Percentiles rank a stretch among this genome's conserved stretches.
Evolutionary conservation across 2,329 filamentous ascomycete genomes (phyloP).

Genomic region (Phialophora macrospora): DNA sequence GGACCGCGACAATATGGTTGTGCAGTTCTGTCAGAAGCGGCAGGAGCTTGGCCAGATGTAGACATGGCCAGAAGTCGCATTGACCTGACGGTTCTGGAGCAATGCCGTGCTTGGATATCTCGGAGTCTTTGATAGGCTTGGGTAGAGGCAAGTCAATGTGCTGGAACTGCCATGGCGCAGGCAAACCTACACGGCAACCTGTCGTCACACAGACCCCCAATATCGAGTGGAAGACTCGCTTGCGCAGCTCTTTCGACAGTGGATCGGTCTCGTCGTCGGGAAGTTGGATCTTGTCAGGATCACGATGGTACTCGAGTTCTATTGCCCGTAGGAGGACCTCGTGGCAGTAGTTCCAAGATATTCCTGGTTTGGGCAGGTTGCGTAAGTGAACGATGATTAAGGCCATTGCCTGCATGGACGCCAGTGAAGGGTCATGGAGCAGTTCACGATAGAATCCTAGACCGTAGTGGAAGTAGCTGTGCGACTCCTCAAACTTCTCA

Average conservation of each 20-base stretch:
- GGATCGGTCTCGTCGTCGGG: constrained; percentile 50
- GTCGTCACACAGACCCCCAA: constrained; percentile 70
- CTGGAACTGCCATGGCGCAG: constrained; percentile 73
- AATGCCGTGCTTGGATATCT: constrained; percentile 68
- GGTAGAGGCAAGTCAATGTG: constrained; percentile 76
- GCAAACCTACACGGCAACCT: constrained; percentile 74
- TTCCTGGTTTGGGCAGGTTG: constrained; percentile 78
- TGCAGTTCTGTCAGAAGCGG: constrained; percentile 75
- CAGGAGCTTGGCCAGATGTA: constrained; percentile 68
- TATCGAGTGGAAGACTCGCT: constrained; percentile 77
- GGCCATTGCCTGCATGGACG: constrained; percentile 73
- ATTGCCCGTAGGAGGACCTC: constrained; percentile 71
- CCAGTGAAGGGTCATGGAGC: constrained; percentile 63
- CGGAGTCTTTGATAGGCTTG: constrained; percentile 71
- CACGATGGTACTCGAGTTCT: constrained; percentile 75
- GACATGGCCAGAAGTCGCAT: constrained; percentile 70
- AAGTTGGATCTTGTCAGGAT: constrained; percentile 63
- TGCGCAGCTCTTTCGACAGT: constrained; percentile 76
- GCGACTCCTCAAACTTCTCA: constrained; percentile 64
- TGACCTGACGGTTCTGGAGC: constrained; percentile 60
- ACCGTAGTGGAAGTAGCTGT: constrained; percentile 78
- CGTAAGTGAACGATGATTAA: constrained; percentile 75
- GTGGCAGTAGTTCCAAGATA: constrained; percentile 70
- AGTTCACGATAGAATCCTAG: constrained; percentile 72
- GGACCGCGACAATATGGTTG: constrained; percentile 74